phyloP scores from a whole-genome alignment of 495 filamentous ascomycete species.

The Xylaria curta region DNA sequence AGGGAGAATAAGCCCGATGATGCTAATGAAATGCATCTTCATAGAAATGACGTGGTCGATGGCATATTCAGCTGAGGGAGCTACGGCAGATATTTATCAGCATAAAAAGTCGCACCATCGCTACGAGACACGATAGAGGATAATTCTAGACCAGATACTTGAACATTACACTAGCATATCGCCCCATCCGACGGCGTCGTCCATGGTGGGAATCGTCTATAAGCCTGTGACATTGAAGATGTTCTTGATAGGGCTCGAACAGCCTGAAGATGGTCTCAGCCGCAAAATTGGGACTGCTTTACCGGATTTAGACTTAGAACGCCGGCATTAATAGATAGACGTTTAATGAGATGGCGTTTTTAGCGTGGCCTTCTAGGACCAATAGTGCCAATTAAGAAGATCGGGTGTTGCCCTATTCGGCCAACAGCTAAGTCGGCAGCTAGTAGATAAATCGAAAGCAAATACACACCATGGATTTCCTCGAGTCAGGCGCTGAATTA shows the following conservation, averaged over 20 bases:
- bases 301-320: constrained; percentile 1
- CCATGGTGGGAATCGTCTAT: not conserved
- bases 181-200: not conserved
- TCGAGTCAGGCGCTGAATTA: not conserved
- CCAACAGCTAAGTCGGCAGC: not conserved
- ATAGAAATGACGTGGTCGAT: not conserved
- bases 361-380: not conserved
- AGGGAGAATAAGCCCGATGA: constrained; percentile 27
- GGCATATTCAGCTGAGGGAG: not conserved
- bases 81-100: constrained; percentile 12
- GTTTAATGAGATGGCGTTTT: constrained; percentile 19
- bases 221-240: not conserved
- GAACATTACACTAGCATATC: not conserved
- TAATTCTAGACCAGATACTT: not conserved
- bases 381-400: constrained; percentile 14
- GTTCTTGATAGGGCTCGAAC: not conserved
- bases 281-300: not conserved
- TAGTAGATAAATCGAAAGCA: not conserved
- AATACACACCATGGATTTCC: not conserved
- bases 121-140: not conserved
- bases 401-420: not conserved
- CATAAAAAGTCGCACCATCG: not conserved
- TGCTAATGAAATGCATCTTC: constrained; percentile 30
- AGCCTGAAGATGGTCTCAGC: constrained; percentile 9
- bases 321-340: not conserved